Evolutionary conservation across 352 stramenopile species (phyloP).

Genomic region (Phytophthora brassicae): DNA sequence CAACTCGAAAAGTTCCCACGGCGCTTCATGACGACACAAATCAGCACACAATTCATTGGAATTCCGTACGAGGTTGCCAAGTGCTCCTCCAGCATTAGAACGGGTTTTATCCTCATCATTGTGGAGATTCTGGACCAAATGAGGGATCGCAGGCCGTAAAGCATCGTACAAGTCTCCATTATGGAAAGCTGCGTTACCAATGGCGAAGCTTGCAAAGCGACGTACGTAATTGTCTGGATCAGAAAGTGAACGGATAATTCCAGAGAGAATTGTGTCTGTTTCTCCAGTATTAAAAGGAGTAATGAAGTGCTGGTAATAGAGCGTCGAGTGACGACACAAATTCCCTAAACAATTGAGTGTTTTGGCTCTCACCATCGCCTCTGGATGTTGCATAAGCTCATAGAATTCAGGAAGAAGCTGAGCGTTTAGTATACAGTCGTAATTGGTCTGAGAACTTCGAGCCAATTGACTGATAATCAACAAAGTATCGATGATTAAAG

Average conservation of each 20-base stretch:
- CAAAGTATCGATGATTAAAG: slow-evolving; percentile 78
- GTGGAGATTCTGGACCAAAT: slow-evolving; percentile 71
- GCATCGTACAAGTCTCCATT: slow-evolving; percentile 70
- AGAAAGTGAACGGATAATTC: slow-evolving; percentile 53
- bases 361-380: slow-evolving; percentile 86
- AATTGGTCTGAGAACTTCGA: slow-evolving; percentile 72
- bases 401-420: slow-evolving; percentile 58
- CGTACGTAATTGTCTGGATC: slow-evolving; percentile 83
- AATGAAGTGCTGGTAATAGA: slow-evolving; percentile 83
- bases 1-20: slow-evolving; percentile 69
- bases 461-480: slow-evolving; percentile 89
- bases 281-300: slow-evolving; percentile 9
- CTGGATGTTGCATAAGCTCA: slow-evolving; percentile 55
- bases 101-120: slow-evolving; percentile 89
- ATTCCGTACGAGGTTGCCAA: slow-evolving; percentile 93
- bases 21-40: slow-evolving; percentile 64
- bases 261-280: slow-evolving; percentile 48
- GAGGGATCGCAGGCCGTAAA: slow-evolving; percentile 62
- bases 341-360: slow-evolving; percentile 92
- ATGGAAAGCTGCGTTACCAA: slow-evolving; percentile 94
- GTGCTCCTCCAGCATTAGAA: slow-evolving; percentile 89
- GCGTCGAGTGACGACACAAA: slow-evolving; percentile 88
- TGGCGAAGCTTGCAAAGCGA: slow-evolving; percentile 93
- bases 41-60: slow-evolving; percentile 70
- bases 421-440: slow-evolving; percentile 58